Conservation (phyloP, 495 filamentous ascomycete species). For the Pyrenopolyporus hunteri region DNA sequence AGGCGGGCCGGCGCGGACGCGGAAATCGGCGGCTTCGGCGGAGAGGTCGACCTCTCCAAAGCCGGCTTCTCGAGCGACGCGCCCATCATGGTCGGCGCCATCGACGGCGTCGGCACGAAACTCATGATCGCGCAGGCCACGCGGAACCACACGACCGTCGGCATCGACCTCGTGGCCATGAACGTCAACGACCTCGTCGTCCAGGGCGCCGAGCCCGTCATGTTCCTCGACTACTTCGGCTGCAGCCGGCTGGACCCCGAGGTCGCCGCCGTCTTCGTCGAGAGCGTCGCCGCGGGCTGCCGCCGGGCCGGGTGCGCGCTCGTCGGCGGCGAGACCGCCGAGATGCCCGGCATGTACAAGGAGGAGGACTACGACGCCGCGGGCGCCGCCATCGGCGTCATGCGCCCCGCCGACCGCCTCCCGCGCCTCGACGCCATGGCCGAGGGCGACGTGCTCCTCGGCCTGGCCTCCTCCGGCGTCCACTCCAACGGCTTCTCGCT, state of each 20-base stretch:
- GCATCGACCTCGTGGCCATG: slow-evolving; percentile 97
- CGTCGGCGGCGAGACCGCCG: slow-evolving; percentile 93
- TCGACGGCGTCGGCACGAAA: slow-evolving; percentile 97
- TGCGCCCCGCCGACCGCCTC: slow-evolving; percentile 69
- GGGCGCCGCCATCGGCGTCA: slow-evolving; percentile 84
- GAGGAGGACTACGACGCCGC: slow-evolving; percentile 87
- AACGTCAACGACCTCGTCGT: slow-evolving; percentile 97
- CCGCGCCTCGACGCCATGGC: slow-evolving; percentile 78
- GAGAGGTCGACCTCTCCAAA: slow-evolving; percentile 78
- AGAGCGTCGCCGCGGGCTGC: slow-evolving; percentile 87
- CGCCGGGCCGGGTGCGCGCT: slow-evolving; percentile 82
- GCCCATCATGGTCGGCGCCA: slow-evolving; percentile 84
- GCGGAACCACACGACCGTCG: slow-evolving; percentile 88
- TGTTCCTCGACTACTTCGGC: slow-evolving; percentile 96
- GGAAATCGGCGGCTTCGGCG: slow-evolving; percentile 94
- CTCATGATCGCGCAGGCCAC: slow-evolving; percentile 90
- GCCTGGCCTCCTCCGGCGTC: slow-evolving; percentile 78
- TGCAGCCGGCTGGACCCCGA: slow-evolving; percentile 81
- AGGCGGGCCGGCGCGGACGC: slow-evolving; percentile 83
- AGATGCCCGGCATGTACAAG: slow-evolving; percentile 93
- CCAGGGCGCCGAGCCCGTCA: slow-evolving; percentile 89
- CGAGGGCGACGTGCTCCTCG: slow-evolving; percentile 81
- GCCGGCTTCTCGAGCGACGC: slow-evolving; percentile 72
- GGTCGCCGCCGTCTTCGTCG: slow-evolving; percentile 79
- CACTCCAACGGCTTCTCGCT: slow-evolving; percentile 98